A percentile compares a stretch with the other conserved stretches of the same genome.
Evolutionary conservation across 2,329 filamentous ascomycete genomes (phyloP).

Genomic region (Moelleriella libera): DNA sequence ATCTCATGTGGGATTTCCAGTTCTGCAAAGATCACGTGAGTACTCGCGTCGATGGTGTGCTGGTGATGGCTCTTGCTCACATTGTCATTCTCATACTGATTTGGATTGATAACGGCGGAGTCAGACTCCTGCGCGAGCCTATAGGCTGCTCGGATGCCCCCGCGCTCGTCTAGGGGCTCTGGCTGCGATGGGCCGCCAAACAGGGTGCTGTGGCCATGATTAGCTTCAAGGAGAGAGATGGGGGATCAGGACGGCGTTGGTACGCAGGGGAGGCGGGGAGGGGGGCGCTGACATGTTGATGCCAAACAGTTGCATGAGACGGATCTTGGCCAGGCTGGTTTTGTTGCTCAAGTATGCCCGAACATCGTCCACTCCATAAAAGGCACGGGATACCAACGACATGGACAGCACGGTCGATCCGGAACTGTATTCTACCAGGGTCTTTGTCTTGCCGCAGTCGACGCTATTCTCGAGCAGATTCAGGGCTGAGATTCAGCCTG

Average conservation of each 20-base stretch:
- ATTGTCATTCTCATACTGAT: slow-evolving; percentile 19
- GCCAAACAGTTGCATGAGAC: slow-evolving; percentile 20
- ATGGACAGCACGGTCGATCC: slow-evolving; percentile 49
- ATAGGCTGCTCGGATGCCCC: slow-evolving; percentile 13
- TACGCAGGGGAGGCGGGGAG: too few relatives aligned
- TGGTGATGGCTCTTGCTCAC: slow-evolving; percentile 6
- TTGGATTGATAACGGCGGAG: slow-evolving; percentile 13
- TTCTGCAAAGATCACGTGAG: slow-evolving; percentile 18
- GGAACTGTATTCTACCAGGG: slow-evolving; percentile 45
- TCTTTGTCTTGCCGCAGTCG: slow-evolving; percentile 30
- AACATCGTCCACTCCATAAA: slow-evolving; percentile 23
- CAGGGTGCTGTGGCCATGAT: slow-evolving; percentile 10
- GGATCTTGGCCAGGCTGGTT: slow-evolving; percentile 15
- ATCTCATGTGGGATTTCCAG: slow-evolving; percentile 39
- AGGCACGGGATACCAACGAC: slow-evolving; percentile 19
- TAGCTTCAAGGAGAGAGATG: neutral
- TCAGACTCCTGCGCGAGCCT: slow-evolving; percentile 15
- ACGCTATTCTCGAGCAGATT: slow-evolving; percentile 32
- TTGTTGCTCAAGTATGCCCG: slow-evolving; percentile 35
- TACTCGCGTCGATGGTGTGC: neutral
- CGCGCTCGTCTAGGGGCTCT: slow-evolving; percentile 16
- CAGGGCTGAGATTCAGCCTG: slow-evolving; percentile 10
- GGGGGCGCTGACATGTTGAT: slow-evolving; percentile 12
- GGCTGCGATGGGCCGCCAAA: slow-evolving; percentile 20
- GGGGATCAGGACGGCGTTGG: too few relatives aligned